Conservation (phyloP, 352 stramenopile species). For the Globisporangium paroecandrum region DNA sequence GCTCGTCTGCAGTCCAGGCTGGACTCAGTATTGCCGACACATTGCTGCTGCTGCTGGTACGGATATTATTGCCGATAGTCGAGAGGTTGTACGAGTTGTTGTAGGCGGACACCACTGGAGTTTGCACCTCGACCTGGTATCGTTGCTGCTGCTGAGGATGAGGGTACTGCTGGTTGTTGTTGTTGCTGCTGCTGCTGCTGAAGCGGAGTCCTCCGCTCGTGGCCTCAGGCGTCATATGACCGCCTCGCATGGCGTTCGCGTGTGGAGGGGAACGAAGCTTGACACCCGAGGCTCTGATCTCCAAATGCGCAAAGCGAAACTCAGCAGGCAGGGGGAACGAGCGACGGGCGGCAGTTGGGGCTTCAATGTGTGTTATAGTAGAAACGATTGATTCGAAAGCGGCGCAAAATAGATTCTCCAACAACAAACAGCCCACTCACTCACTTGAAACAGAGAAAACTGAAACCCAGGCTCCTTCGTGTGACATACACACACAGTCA, state of each 20-base stretch:
- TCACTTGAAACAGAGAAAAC: not conserved
- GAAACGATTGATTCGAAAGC: slow-evolving; percentile 4
- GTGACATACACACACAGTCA: not conserved
- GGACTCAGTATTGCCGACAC: not conserved
- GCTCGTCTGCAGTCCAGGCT: slow-evolving; percentile 57
- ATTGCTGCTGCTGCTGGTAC: slow-evolving; percentile 14
- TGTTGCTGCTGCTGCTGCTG: not conserved
- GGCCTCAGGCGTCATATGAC: not conserved
- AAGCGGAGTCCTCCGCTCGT: not conserved
- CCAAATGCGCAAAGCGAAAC: not conserved
- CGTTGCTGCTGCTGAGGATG: not conserved
- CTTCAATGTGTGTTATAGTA: slow-evolving; percentile 3
- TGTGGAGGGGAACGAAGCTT: not conserved
- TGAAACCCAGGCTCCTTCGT: slow-evolving; percentile 2
- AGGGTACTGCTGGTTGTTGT: not conserved
- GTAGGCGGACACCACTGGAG: slow-evolving; percentile 9
- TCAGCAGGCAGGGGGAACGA: not conserved
- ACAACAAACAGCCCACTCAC: not conserved
- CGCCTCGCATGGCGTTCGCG: slow-evolving; percentile 8
- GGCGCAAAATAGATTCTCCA: slow-evolving; percentile 1
- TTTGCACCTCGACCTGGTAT: slow-evolving; percentile 5
- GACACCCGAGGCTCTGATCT: slow-evolving; percentile 1
- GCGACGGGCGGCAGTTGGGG: not conserved
- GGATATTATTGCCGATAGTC: not conserved
- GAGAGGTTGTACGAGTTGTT: slow-evolving; percentile 29